These are phyloP conservation scores for Metschnikowia kofuensis DNA, from an alignment of 805 yeast genomes.

Conservation along the genomic window DNA sequence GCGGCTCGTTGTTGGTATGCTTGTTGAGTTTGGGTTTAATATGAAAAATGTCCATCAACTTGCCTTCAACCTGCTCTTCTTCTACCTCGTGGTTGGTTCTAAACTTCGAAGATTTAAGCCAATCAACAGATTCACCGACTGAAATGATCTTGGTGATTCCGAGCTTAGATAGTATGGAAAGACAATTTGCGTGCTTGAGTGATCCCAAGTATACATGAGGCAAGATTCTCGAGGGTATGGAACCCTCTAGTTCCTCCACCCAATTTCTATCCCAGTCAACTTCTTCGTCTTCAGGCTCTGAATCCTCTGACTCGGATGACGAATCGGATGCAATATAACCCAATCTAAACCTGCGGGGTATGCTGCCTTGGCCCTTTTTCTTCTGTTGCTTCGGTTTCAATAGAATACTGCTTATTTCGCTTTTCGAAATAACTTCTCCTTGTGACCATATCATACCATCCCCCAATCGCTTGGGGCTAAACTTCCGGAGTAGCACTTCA, in stretches of 20 bases:
- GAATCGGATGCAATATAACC: constrained; percentile 30
- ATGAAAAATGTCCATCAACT: constrained; percentile 30
- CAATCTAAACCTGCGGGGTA: constrained; percentile 17
- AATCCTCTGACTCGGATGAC: constrained; percentile 18
- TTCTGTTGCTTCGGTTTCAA: constrained; percentile 17
- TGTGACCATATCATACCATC: constrained; percentile 26
- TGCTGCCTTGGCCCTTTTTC: constrained; percentile 1
- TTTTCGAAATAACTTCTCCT: constrained; percentile 27
- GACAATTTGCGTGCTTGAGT: constrained; percentile 72
- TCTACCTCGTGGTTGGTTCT: constrained; percentile 22
- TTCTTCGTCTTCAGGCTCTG: constrained; percentile 2
- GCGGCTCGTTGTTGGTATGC: not conserved
- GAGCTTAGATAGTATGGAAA: constrained; percentile 56
- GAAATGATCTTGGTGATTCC: constrained; percentile 76
- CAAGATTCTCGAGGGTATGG: constrained; percentile 79
- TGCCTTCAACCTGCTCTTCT: constrained; percentile 24
- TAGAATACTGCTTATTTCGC: constrained; percentile 35
- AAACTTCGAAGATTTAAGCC: constrained; percentile 48
- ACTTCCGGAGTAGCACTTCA: constrained; percentile 56
- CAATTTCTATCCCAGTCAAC: constrained; percentile 18
- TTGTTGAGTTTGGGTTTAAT: constrained; percentile 14
- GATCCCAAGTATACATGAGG: constrained; percentile 87
- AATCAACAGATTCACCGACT: constrained; percentile 76
- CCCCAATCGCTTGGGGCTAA: constrained; percentile 47
- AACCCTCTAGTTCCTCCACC: constrained; percentile 51